Conservation (phyloP, 495 filamentous ascomycete genomes). For the Letharia columbiana region DNA sequence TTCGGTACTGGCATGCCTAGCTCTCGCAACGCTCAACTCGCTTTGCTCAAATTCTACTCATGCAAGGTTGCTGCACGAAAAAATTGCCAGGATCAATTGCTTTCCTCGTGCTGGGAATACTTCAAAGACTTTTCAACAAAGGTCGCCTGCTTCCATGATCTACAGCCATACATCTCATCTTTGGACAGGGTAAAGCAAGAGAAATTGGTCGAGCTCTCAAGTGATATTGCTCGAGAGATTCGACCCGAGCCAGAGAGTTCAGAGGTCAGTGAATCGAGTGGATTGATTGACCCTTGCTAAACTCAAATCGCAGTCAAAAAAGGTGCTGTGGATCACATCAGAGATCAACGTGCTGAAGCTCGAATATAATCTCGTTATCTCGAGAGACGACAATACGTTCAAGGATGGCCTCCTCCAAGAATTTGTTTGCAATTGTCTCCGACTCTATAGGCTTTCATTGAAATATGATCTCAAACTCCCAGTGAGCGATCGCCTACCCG, state of each 20-base stretch:
- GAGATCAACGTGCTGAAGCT: slow-evolving; percentile 49
- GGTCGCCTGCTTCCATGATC: slow-evolving; percentile 47
- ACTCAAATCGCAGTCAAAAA: slow-evolving; percentile 20
- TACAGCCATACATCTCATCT: slow-evolving; percentile 37
- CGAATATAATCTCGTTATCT: slow-evolving; percentile 46
- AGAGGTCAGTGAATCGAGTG: slow-evolving; percentile 2
- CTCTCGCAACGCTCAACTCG: slow-evolving; percentile 44
- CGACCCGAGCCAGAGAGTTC: neutral
- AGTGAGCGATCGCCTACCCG: slow-evolving; percentile 48
- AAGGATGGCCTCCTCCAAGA: slow-evolving; percentile 32
- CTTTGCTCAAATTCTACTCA: slow-evolving; percentile 21
- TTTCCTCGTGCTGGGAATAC: slow-evolving; percentile 40
- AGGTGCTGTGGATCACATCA: slow-evolving; percentile 30
- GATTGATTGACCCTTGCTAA: slow-evolving; percentile 14
- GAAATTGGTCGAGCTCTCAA: slow-evolving; percentile 29
- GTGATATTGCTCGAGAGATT: slow-evolving; percentile 6
- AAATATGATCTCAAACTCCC: slow-evolving; percentile 27
- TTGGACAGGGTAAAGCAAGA: slow-evolving; percentile 33
- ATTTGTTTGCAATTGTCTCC: slow-evolving; percentile 41
- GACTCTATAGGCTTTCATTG: slow-evolving; percentile 35
- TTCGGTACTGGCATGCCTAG: slow-evolving; percentile 25
- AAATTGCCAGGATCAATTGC: slow-evolving; percentile 27
- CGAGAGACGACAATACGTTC: slow-evolving; percentile 30
- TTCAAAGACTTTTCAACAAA: slow-evolving; percentile 43
- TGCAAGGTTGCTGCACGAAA: neutral